phyloP scores from a whole-genome alignment of 2,329 filamentous ascomycete genomes.

The Penicillium fuscoglaucum region DNA sequence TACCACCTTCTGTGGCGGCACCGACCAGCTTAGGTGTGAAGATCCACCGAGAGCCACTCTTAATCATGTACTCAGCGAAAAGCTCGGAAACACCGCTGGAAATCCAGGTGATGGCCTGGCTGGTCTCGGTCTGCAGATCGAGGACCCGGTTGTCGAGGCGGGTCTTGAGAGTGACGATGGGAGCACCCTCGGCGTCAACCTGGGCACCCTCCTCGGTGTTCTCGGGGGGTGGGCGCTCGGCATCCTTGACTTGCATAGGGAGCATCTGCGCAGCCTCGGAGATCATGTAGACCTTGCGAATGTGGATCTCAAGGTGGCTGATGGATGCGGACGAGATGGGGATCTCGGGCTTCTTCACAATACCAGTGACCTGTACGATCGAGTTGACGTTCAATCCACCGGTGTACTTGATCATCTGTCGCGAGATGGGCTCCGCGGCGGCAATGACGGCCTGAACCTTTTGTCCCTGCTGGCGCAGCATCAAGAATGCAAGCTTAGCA shows the following conservation, averaged over 20 bases:
- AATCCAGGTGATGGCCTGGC: slow-evolving; percentile 80
- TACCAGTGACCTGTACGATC: slow-evolving; percentile 77
- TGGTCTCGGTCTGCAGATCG: slow-evolving; percentile 87
- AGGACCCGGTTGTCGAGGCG: slow-evolving; percentile 89
- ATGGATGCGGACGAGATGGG: slow-evolving; percentile 86
- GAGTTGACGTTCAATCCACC: slow-evolving; percentile 74
- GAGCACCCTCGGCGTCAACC: slow-evolving; percentile 55
- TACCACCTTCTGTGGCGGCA: slow-evolving; percentile 87
- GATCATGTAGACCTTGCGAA: slow-evolving; percentile 79
- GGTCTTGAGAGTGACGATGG: slow-evolving; percentile 77
- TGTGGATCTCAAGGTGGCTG: slow-evolving; percentile 78
- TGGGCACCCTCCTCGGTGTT: slow-evolving; percentile 48
- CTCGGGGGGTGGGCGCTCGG: slow-evolving; percentile 49
- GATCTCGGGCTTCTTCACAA: slow-evolving; percentile 77
- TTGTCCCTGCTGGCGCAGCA: slow-evolving; percentile 75
- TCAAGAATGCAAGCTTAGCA: slow-evolving; percentile 88
- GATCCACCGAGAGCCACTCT: slow-evolving; percentile 75
- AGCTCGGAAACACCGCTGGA: slow-evolving; percentile 66
- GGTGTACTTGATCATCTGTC: slow-evolving; percentile 94
- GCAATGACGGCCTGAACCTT: slow-evolving; percentile 77
- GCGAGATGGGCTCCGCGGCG: slow-evolving; percentile 65
- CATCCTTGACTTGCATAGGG: slow-evolving; percentile 61
- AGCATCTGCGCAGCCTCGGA: slow-evolving; percentile 62
- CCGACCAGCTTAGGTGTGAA: slow-evolving; percentile 88
- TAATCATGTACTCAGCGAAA: slow-evolving; percentile 76